Evolutionary conservation across 441 rosid genomes (phyloP).

Genomic region (Brassica balearica): DNA sequence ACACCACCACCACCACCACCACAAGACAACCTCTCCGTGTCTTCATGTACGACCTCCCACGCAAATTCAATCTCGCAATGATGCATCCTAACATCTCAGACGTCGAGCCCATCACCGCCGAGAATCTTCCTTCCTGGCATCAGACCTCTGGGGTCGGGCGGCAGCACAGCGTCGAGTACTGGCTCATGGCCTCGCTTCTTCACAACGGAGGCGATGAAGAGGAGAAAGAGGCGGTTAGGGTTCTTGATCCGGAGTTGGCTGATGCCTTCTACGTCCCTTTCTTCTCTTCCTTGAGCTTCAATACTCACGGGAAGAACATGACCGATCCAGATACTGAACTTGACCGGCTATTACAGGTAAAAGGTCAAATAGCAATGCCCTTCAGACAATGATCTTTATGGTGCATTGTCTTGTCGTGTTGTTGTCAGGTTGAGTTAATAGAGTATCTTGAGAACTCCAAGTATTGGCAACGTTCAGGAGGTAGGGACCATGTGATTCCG

Average conservation of each 20-base stretch:
- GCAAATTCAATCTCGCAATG: slow-evolving; percentile 85
- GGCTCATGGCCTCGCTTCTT: slow-evolving; percentile 95
- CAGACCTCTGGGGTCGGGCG: slow-evolving; percentile 61
- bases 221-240: slow-evolving; percentile 80
- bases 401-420: neutral
- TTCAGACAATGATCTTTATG: slow-evolving; percentile 8
- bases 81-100: slow-evolving; percentile 56
- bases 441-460: slow-evolving; percentile 68
- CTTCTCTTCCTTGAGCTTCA: slow-evolving; percentile 89
- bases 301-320: slow-evolving; percentile 87
- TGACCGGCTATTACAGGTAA: slow-evolving; percentile 89
- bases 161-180: slow-evolving; percentile 97
- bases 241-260: slow-evolving; percentile 85
- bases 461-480: slow-evolving; percentile 93
- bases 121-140: slow-evolving; percentile 80
- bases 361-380: neutral
- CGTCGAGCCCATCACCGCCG: slow-evolving; percentile 57
- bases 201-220: slow-evolving; percentile 41
- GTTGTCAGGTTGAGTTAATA: slow-evolving; percentile 69
- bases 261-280: slow-evolving; percentile 93
- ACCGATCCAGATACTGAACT: slow-evolving; percentile 86
- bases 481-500: slow-evolving; percentile 94
- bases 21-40: slow-evolving; percentile 67
- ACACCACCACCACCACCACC: slow-evolving; percentile 34
- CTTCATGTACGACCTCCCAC: slow-evolving; percentile 94